These are phyloP conservation scores for Pseudonitzschia multistriata DNA, from an alignment of 108 stramenopile species.

Conservation along the genomic window DNA sequence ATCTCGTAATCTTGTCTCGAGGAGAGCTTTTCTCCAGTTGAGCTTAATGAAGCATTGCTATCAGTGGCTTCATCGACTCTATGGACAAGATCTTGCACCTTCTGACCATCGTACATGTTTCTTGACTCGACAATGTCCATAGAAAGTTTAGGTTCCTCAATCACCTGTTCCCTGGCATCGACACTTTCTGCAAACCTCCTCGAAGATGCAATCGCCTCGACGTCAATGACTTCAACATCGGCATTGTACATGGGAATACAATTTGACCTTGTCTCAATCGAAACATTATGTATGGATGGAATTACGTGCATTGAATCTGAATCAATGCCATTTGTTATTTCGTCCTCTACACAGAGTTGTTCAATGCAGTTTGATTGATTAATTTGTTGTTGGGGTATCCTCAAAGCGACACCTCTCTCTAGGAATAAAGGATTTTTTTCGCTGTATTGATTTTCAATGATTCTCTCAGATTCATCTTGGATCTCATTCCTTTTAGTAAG, in stretches of 20 bases:
- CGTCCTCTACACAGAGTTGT: not conserved
- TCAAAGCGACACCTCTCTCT: not conserved
- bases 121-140: not conserved
- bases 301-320: not conserved
- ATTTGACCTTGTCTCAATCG: not conserved
- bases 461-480: not conserved
- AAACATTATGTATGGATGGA: not conserved
- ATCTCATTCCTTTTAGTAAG: not conserved
- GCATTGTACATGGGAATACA: not conserved
- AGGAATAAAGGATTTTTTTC: no score
- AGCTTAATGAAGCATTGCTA: not conserved
- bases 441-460: no score
- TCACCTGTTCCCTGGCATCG: not conserved
- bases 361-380: not conserved
- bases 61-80: not conserved
- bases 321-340: not conserved
- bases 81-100: not conserved
- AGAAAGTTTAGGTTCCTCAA: not conserved
- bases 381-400: not conserved
- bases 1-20: not conserved
- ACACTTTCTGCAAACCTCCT: not conserved
- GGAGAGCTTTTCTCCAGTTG: not conserved
- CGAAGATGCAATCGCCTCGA: not conserved
- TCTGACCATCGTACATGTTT: not conserved
- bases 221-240: slow-evolving; percentile 1